Evolutionary conservation across 768 basidiomycete species (phyloP).

Genomic region (Phaffia australis): DNA sequence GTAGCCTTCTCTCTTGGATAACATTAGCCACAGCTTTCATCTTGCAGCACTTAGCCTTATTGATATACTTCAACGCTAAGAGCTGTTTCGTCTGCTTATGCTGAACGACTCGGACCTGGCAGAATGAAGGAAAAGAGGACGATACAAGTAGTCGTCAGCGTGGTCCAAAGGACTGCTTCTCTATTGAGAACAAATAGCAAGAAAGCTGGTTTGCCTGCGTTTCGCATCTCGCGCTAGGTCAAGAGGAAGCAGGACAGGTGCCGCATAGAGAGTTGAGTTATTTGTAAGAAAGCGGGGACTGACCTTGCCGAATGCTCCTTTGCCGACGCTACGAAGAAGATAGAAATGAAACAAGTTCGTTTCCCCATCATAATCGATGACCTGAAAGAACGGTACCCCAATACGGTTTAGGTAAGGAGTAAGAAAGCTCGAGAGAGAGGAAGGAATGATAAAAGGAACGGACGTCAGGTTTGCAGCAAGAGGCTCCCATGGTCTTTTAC

Average conservation of each 20-base stretch:
- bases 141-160: conserved; percentile 3
- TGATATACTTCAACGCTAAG: conserved; percentile 95
- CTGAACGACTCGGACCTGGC: conserved; percentile 87
- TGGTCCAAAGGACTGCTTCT: background rate
- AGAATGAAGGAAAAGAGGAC: background rate
- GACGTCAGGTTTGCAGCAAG: conserved; percentile 16
- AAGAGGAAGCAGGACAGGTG: background rate
- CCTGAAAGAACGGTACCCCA: conserved; percentile 38
- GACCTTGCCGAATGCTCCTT: conserved; percentile 97
- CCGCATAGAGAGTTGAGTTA: background rate
- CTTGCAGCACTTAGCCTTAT: conserved; percentile 81
- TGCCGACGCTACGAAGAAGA: conserved; percentile 86
- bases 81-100: conserved; percentile 86
- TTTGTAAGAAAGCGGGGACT: conserved; percentile 27
- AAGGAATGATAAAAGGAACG: background rate
- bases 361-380: conserved; percentile 73
- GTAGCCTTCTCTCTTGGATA: conserved; percentile 80
- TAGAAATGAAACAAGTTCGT: conserved; percentile 94
- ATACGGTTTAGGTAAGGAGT: background rate
- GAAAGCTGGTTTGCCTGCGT: too few relatives aligned
- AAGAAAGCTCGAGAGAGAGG: background rate
- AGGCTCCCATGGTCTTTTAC: conserved; percentile 7
- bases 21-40: conserved; percentile 86
- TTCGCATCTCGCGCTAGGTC: background rate
- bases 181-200: background rate